A percentile compares a stretch with the other conserved stretches of the same genome.
These are phyloP conservation scores for Laburnicola sp. DNA, from an alignment of 2,329 filamentous ascomycete species.

Conservation along the genomic window DNA sequence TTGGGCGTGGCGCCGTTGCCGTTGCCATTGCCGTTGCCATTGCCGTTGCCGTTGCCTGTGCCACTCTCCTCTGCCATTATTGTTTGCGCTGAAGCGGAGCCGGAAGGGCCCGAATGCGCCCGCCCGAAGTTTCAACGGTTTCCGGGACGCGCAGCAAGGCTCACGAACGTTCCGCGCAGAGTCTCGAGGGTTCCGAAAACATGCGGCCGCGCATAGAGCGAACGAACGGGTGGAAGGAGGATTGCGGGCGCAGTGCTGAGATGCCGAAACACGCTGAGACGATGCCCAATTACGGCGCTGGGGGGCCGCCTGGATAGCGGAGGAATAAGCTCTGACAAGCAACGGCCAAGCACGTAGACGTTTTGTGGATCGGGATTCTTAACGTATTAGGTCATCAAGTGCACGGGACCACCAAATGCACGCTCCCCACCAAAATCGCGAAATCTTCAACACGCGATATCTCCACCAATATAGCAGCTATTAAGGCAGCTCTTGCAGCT, in stretches of 20 bases:
- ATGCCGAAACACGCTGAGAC: conserved; percentile 9
- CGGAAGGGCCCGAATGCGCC: background rate
- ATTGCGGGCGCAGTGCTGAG: conserved; percentile 6
- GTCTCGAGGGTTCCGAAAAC: background rate
- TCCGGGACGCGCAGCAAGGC: conserved; percentile 3
- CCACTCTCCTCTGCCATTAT: conserved; percentile 22
- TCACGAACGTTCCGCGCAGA: conserved; percentile 1
- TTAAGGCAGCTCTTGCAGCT: too few species aligned
- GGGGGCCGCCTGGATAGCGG: background rate
- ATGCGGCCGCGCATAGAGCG: conserved; percentile 8
- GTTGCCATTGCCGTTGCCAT: too few species aligned
- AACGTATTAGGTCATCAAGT: too few species aligned
- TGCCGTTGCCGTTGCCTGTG: too few species aligned
- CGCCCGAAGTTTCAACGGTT: background rate
- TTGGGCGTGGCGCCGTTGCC: conserved; percentile 12
- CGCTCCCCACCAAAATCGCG: too few species aligned
- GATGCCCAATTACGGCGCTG: conserved; percentile 5
- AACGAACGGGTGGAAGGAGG: conserved; percentile 7
- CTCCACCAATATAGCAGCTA: too few species aligned
- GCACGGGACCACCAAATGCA: too few species aligned
- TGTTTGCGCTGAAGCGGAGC: background rate
- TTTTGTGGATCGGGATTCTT: background rate
- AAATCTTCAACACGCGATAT: too few species aligned
- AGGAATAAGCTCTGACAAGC: conserved; percentile 19
- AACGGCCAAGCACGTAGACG: conserved; percentile 4